Percentiles rank a stretch among this genome's conserved stretches.
phyloP scores from a whole-genome alignment of 139 green algal species.

The Zygnema cylindricum region DNA sequence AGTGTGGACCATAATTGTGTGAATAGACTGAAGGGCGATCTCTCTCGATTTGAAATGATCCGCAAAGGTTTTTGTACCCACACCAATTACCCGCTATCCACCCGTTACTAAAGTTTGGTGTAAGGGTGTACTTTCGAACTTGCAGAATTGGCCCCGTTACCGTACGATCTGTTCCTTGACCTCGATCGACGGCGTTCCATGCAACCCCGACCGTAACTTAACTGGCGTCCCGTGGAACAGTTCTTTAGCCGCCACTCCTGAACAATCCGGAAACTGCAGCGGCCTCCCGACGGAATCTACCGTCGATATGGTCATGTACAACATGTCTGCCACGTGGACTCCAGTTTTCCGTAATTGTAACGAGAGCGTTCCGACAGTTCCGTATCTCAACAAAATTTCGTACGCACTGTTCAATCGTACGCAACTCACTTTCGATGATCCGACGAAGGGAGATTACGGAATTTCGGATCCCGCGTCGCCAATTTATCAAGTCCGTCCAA shows the following conservation, averaged over 20 bases:
- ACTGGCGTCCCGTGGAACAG: neutral
- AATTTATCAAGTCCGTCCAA: neutral
- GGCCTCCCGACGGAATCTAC: conserved; percentile 19
- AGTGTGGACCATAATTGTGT: no score
- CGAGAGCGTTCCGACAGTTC: neutral
- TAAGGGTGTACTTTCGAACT: no score
- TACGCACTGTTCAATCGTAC: neutral
- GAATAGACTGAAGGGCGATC: no score
- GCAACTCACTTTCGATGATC: neutral
- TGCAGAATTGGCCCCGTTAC: neutral
- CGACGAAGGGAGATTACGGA: neutral
- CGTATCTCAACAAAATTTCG: neutral
- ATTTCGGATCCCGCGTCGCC: neutral
- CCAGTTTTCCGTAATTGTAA: neutral
- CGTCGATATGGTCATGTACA: conserved; percentile 7
- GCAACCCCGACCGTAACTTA: neutral
- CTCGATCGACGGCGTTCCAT: neutral
- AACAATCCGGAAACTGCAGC: conserved; percentile 17
- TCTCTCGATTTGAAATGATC: no score
- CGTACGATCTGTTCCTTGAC: neutral
- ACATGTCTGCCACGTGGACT: neutral
- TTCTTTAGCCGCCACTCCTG: neutral
- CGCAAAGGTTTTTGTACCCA: no score
- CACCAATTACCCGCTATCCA: no score
- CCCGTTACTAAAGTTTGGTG: no score